Evolutionary conservation across 805 yeast species (phyloP).

Genomic region (Vanderwaltozyma polyspora): DNA sequence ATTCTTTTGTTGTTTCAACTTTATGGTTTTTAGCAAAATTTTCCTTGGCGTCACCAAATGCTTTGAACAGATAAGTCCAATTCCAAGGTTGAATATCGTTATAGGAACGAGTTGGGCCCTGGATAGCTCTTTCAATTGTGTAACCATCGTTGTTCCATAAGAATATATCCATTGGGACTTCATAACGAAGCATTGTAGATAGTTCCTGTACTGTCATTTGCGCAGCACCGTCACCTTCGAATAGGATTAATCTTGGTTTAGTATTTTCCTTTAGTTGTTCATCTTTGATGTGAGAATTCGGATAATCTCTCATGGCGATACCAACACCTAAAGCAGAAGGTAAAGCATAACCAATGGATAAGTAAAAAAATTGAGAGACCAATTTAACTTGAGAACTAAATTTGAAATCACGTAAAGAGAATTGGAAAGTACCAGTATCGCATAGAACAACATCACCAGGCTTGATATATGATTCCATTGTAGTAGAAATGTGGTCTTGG

Average conservation of each 20-base stretch:
- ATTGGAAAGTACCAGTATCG: slow-evolving; percentile 78
- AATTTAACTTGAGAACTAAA: slow-evolving; percentile 44
- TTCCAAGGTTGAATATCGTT: slow-evolving; percentile 80
- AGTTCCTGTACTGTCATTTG: slow-evolving; percentile 89
- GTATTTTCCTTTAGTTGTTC: slow-evolving; percentile 8
- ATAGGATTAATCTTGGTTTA: slow-evolving; percentile 48
- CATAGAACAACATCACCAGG: slow-evolving; percentile 54
- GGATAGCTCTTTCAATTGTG: slow-evolving; percentile 78
- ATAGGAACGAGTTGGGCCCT: slow-evolving; percentile 65
- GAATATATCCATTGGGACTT: slow-evolving; percentile 58
- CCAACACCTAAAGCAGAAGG: slow-evolving; percentile 82
- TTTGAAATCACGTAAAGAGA: slow-evolving; percentile 56
- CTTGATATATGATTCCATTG: neutral
- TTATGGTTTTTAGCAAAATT: slow-evolving; percentile 23
- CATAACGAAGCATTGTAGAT: slow-evolving; percentile 48
- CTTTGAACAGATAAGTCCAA: slow-evolving; percentile 58
- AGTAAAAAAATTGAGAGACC: slow-evolving; percentile 62
- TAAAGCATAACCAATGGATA: slow-evolving; percentile 81
- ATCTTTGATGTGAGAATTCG: slow-evolving; percentile 18
- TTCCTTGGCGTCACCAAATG: slow-evolving; percentile 45
- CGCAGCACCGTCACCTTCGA: slow-evolving; percentile 91
- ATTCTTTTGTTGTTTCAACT: slow-evolving; percentile 31
- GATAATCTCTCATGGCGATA: slow-evolving; percentile 51
- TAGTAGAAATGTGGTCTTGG: neutral
- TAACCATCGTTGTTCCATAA: slow-evolving; percentile 80